Percentiles rank a stretch among this genome's conserved stretches.
These are phyloP conservation scores for Dictyophora rubrovolvata DNA, from an alignment of 768 basidiomycete species.

Conservation along the genomic window DNA sequence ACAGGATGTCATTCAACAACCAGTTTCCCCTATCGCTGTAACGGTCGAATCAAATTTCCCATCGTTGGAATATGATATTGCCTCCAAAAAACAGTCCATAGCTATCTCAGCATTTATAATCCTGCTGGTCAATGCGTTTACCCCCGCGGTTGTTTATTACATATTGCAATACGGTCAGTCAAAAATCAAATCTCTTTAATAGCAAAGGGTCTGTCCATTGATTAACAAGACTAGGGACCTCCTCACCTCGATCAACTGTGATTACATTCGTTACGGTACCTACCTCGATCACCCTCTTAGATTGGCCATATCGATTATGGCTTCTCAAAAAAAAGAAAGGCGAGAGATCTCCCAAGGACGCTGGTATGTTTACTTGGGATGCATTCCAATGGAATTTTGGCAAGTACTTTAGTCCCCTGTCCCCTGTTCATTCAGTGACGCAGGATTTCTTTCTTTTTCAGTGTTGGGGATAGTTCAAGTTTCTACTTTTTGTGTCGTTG, in stretches of 20 bases:
- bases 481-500: neutral
- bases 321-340: neutral
- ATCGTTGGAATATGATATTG: slow-evolving; percentile 3
- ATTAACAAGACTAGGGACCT: neutral
- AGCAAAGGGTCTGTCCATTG: neutral
- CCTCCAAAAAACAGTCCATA: neutral
- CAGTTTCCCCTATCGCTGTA: too few relatives aligned
- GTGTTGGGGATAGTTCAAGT: neutral
- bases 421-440: neutral
- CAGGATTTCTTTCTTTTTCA: neutral
- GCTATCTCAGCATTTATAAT: neutral
- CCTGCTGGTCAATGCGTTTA: neutral
- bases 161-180: neutral
- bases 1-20: too few relatives aligned
- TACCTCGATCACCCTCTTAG: neutral
- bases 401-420: neutral
- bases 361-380: neutral
- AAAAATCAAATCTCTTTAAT: too few relatives aligned
- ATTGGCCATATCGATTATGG: slow-evolving; percentile 5
- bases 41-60: neutral
- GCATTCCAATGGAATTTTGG: slow-evolving; percentile 6
- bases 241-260: neutral
- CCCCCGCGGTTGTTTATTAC: neutral
- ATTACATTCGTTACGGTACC: slow-evolving; percentile 1
- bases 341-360: slow-evolving; percentile 1